A percentile compares a stretch with the other conserved stretches of the same genome.
Conservation (phyloP, 768 basidiomycete species). For the Rhizopogon salebrosus region DNA sequence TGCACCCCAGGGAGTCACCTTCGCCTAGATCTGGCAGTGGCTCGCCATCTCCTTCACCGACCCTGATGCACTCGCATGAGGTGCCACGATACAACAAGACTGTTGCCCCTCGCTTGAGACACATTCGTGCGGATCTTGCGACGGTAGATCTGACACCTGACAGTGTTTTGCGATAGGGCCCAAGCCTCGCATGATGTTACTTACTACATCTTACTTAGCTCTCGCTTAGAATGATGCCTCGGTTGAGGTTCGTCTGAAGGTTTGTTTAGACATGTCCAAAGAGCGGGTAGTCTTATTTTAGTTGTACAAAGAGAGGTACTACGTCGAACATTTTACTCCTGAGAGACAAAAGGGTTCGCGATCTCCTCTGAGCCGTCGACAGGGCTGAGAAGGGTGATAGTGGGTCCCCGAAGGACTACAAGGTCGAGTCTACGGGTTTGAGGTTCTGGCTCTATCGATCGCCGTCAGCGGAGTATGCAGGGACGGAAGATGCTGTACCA, state of each 20-base stretch:
- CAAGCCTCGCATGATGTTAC: not conserved
- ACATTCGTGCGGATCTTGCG: conserved; percentile 7
- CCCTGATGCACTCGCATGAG: conserved; percentile 6
- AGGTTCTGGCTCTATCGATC: conserved; percentile 53
- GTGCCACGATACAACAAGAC: conserved; percentile 14
- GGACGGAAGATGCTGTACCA: conserved; percentile 36
- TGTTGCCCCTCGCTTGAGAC: conserved; percentile 12
- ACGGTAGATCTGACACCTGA: conserved; percentile 13
- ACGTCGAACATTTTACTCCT: conserved; percentile 40
- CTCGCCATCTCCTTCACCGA: conserved; percentile 43
- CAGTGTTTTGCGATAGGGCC: not conserved
- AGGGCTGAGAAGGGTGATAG: conserved; percentile 89
- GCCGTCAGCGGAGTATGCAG: not conserved
- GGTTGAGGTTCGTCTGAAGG: conserved; percentile 8
- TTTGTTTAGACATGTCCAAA: conserved; percentile 13
- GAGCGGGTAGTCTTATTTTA: not conserved
- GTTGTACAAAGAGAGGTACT: conserved; percentile 1
- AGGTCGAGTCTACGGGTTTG: conserved; percentile 70
- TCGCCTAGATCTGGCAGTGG: conserved; percentile 56
- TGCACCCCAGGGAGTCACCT: conserved; percentile 34
- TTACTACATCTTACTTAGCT: not conserved
- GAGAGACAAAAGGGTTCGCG: conserved; percentile 78
- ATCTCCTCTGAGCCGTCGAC: conserved; percentile 95
- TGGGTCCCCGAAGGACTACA: conserved; percentile 89
- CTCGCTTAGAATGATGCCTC: conserved; percentile 2